Evolutionary conservation across 2,329 filamentous ascomycete species (phyloP).

Genomic region (Aspergillus pseudoviridinutans): DNA sequence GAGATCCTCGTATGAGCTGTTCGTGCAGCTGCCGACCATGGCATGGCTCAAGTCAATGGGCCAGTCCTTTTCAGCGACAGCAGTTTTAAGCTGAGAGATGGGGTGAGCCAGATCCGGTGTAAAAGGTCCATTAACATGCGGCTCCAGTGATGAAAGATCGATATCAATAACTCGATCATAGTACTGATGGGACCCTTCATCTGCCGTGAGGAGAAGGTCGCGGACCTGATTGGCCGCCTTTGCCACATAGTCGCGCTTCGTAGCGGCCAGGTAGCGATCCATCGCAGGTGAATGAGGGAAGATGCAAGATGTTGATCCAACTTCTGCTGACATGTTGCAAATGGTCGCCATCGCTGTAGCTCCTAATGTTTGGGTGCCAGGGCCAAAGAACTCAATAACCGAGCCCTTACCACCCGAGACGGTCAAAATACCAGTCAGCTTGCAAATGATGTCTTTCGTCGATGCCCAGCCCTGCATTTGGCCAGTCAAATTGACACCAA

Average conservation of each 20-base stretch:
- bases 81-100: constrained; percentile 94
- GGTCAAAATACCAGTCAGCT: constrained; percentile 93
- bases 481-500: constrained; percentile 93
- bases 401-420: constrained; percentile 97
- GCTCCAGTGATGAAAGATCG: constrained; percentile 90
- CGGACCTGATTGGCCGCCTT: no score
- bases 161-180: constrained; percentile 97
- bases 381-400: constrained; percentile 58
- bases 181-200: constrained; percentile 79
- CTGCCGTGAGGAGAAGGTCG: constrained; percentile 80
- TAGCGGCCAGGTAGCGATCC: constrained; percentile 91
- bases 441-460: constrained; percentile 95
- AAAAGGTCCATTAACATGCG: constrained; percentile 98
- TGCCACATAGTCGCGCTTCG: constrained; percentile 86
- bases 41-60: constrained; percentile 95
- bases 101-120: constrained; percentile 96
- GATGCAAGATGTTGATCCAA: constrained; percentile 75
- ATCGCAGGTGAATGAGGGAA: constrained; percentile 99
- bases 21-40: constrained; percentile 97
- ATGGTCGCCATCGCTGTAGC: constrained; percentile 88
- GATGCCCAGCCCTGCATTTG: constrained; percentile 84
- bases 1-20: constrained; percentile 82
- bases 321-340: constrained; percentile 64
- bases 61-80: constrained; percentile 92
- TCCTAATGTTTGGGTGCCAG: constrained; percentile 69